Conservation (phyloP, 768 basidiomycete species). For the Gloeopeniophorella convolvens region DNA sequence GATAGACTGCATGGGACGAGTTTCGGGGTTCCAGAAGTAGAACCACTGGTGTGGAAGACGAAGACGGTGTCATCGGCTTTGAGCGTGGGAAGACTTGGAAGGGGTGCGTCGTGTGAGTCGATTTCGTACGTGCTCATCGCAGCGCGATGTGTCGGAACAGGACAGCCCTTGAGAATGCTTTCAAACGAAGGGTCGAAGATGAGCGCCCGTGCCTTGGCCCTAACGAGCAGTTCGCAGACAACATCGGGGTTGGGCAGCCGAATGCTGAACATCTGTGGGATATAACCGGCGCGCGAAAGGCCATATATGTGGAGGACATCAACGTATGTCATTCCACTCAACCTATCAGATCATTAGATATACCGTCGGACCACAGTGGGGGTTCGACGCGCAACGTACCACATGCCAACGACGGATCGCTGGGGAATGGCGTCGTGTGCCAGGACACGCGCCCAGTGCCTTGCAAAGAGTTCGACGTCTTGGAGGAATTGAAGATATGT, state of each 20-base stretch:
- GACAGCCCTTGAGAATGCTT: constrained; percentile 37
- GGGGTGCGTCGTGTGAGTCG: constrained; percentile 31
- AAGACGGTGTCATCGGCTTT: constrained; percentile 43
- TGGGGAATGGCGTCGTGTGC: constrained; percentile 38
- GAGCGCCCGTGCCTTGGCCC: constrained; percentile 55
- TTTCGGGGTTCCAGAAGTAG: constrained; percentile 79
- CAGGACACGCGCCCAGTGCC: constrained; percentile 54
- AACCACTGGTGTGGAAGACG: constrained; percentile 77
- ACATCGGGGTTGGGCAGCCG: constrained; percentile 69
- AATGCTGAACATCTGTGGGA: constrained; percentile 73
- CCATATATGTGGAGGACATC: constrained; percentile 73
- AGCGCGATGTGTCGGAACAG: constrained; percentile 42
- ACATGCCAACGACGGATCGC: constrained; percentile 63
- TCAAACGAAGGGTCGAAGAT: constrained; percentile 56
- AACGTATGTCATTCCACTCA: constrained; percentile 63
- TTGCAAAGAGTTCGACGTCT: constrained; percentile 61
- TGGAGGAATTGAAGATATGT: constrained; percentile 56
- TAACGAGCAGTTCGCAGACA: constrained; percentile 61
- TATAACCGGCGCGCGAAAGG: constrained; percentile 67
- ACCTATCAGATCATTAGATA: constrained; percentile 40
- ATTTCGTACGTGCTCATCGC: constrained; percentile 35
- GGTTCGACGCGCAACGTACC: constrained; percentile 38
- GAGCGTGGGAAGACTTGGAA: constrained; percentile 38
- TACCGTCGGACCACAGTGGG: constrained; percentile 1
- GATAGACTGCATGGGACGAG: constrained; percentile 64